These are phyloP conservation scores for Rhexocercosporidium sp. DNA, from an alignment of 2,329 filamentous ascomycete species.

Conservation along the genomic window DNA sequence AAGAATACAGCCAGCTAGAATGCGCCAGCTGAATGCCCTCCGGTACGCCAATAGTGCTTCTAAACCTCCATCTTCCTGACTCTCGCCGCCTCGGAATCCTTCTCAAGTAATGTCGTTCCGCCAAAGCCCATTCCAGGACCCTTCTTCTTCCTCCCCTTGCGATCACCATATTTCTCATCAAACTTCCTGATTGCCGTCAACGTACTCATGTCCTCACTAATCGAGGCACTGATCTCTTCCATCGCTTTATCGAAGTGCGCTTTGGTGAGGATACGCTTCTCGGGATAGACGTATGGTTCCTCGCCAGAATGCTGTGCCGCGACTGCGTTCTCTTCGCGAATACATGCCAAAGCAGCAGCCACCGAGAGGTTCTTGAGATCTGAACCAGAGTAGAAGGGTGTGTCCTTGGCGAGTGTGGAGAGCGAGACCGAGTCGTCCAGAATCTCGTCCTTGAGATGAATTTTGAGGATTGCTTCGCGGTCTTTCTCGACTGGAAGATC, in stretches of 20 bases:
- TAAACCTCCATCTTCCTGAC: constrained; percentile 39
- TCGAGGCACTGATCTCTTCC: constrained; percentile 87
- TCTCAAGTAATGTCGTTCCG: constrained; percentile 36
- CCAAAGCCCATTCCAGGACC: constrained; percentile 64
- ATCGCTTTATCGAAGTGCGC: constrained; percentile 86
- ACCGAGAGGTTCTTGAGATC: constrained; percentile 86
- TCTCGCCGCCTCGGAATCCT: constrained; percentile 40
- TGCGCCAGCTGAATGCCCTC: constrained; percentile 4
- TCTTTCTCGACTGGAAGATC: constrained; percentile 73
- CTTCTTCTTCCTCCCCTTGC: constrained; percentile 68
- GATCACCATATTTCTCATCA: constrained; percentile 92
- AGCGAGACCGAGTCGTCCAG: constrained; percentile 67
- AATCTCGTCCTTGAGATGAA: constrained; percentile 72
- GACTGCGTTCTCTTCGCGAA: constrained; percentile 70
- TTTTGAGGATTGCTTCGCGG: constrained; percentile 69
- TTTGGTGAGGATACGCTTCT: constrained; percentile 66
- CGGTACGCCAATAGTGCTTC: constrained; percentile 11
- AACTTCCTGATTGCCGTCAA: constrained; percentile 90
- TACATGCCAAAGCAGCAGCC: constrained; percentile 77
- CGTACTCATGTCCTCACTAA: constrained; percentile 91
- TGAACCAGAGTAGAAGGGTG: constrained; percentile 80
- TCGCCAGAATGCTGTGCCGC: constrained; percentile 46
- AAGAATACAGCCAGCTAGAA: constrained; percentile 2
- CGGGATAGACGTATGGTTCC: constrained; percentile 61
- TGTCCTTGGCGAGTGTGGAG: constrained; percentile 65